Base-by-base conservation (phyloP, 805 yeast species). In the Saturnispora besseyi region DNA sequence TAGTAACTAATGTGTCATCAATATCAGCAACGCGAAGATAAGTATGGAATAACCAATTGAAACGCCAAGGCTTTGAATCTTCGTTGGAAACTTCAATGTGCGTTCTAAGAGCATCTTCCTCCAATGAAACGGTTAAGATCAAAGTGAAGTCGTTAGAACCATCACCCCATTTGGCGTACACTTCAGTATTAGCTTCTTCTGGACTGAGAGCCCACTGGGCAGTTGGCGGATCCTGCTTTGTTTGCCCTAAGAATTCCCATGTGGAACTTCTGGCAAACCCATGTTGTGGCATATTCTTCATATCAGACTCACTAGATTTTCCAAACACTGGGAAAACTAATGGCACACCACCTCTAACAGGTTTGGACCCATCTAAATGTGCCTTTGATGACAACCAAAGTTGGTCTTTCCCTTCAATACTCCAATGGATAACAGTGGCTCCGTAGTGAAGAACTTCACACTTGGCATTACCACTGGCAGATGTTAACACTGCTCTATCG, bases 321-420 rank as follows among this genome's bases (percentile, higher is more conserved):
- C 99, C 98, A 60, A 86, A 86, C 1, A 84, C 87, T 2, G 99
- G 99, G 75, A 93, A 93, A 8, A 91, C 98, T 24, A 93, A 71
- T 11, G 99, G 99, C 48, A 93, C 87, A 46, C 99, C 99, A 56
- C 99, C 99, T 65, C 99, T 79, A 18, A 93, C 97, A 1, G 99
- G 95, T 62, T 84, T 86, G 42, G 91, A 70, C 10, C 98, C 98
- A 62, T 93, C 98, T 53, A 91, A 69, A 59, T 81, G 80, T 44
- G 98, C 96, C 36, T 78, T 91, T 10, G 71, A 64, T 7, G 84
- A 77, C 30, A 84, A 70, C 95, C 96, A 93, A 51, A 93, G 73
- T 68, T 87, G 90, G 65, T 93, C 97, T 47, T 71, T 65, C 31
- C 84, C 87, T 22, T 75, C 69, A 32, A 82, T 62, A 46, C 70